Base-by-base conservation (phyloP, 2,329 filamentous ascomycete species). In the Epichloe festucae region DNA sequence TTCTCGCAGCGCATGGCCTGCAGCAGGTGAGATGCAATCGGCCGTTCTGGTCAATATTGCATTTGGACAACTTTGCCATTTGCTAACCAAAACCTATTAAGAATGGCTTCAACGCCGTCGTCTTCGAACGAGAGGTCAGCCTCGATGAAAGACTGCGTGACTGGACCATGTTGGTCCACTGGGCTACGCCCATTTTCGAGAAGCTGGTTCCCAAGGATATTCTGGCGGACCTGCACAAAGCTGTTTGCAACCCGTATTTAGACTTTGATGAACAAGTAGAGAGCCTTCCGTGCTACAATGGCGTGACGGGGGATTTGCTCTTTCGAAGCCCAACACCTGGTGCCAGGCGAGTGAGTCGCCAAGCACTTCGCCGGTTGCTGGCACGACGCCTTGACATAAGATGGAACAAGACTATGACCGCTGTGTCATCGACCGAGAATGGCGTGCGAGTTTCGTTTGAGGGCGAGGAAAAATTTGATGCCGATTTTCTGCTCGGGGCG, bases 91-190 rank as follows among this genome's bases (percentile, higher is more conserved):
- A 21, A 17, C 36, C 3, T 23, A 17, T 3, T 31, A 68, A 68
- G 64, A 59, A 63, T 43, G 66, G 66, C 27, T 65, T 69, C 53
- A 47, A 59, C 5, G 65, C 64, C 5, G 49, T 56, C 35, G 53
- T 70, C 2, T 67, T 63, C 48, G 67, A 70, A 21, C 46, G 52
- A 15, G 67, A 69, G 36, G 48, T 51, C 2, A 54, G 58, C 48
- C 44, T 67, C 51, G 56, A 62, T 8, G 58, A 59, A 21, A 62
- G 66, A 8, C 46, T 52, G 3, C 65, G 67, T 50, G 67, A 70
- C 58, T 70, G 67, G 67, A 65, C 64, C n/a, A 67, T 70, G 35
- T 59, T 67, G 11, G 55, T 70, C 21, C 67, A 69, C 54, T 72
- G 69, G 69, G 68, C 63, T 12, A 62, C 69, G 57, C 62, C 65